Base-by-base conservation (phyloP, 768 basidiomycete genomes). In the Lactarius psammicola region DNA sequence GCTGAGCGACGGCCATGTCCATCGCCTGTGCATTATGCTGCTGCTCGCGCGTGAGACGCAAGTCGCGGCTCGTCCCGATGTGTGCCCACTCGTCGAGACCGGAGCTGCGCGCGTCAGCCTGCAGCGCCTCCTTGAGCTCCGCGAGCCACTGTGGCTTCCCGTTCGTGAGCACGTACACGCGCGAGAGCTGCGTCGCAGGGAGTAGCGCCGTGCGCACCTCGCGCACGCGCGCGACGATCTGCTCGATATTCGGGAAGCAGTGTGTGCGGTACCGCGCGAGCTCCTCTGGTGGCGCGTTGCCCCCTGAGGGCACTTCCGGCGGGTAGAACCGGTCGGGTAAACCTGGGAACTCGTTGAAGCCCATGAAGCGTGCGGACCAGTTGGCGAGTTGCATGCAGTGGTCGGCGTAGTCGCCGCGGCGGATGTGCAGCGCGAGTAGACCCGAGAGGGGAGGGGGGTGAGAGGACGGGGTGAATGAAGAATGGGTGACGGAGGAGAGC, bases 91-190 rank as follows among this genome's bases (percentile, higher is more conserved):
- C 75, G 49, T 74, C 64, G n/a, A 63, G 3, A 64, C 26, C 58
- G 26, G 33, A 42, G 30, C 33, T 44, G 44, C 20, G 28, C 23
- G 67, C 67, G 34, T 56, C 67, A 55, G 36, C 40, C 38, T 40
- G 40, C 63, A 85, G 62, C 20, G 76, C 76, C 2, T 13, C 34
- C 62, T 76, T 78, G 34, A 84, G 76, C 34, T 76, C 71, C 13
- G 66, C 55, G 9, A 83, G 72, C 81, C 81, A 85, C 20, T 70
- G 70, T 13, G 68, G 61, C 18, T 72, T 69, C 10, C 75, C 83
- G 62, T 85, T 83, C 60, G 84, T 79, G 73, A 83, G 76, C 66
- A 84, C 73, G 64, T 83, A 84, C 13, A 85, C 60, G 7, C 74
- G 69, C 34, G 73, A 68, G 17, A 84, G 73, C 11, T 66, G 71